Percentiles rank a stretch among this genome's conserved stretches.
Evolutionary conservation across 139 green algal species (phyloP).

Genomic region (Cymbomonas tetramitiformis): DNA sequence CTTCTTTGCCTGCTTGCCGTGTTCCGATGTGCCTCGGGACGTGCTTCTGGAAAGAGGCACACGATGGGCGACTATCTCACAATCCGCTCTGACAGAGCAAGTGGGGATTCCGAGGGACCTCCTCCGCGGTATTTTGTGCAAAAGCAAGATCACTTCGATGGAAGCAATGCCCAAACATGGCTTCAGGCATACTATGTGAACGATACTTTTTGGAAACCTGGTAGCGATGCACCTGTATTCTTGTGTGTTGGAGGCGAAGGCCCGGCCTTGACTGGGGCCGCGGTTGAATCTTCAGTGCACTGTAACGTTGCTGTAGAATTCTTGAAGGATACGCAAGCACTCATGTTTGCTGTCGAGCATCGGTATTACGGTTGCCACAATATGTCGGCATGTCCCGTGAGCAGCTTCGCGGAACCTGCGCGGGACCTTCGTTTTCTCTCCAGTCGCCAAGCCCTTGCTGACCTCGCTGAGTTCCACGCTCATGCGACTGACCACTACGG

Average conservation of each 20-base stretch:
- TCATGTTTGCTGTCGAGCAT: constrained; percentile 17
- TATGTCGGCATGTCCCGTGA: no score
- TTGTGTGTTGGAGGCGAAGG: constrained; percentile 24
- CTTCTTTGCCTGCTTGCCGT: no score
- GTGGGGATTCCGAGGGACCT: neutral
- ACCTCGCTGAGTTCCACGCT: constrained; percentile 8
- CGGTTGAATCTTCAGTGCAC: constrained; percentile 6
- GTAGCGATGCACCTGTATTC: constrained; percentile 2
- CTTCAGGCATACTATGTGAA: constrained; percentile 20
- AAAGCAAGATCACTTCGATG: neutral
- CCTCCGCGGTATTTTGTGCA: neutral
- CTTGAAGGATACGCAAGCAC: neutral
- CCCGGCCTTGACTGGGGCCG: constrained; percentile 6
- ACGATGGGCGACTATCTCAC: no score
- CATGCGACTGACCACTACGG: no score
- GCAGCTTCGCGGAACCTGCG: no score
- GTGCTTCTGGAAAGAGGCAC: no score
- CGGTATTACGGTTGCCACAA: constrained; percentile 23
- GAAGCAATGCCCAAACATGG: neutral
- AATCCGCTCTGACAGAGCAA: no score
- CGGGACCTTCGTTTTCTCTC: no score
- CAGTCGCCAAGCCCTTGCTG: constrained; percentile 4
- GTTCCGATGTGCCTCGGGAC: no score
- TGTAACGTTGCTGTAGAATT: constrained; percentile 3
- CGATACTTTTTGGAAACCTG: constrained; percentile 7